Base-by-base conservation (phyloP, 1,284 basidiomycete species). In the Grifola frondosa region DNA sequence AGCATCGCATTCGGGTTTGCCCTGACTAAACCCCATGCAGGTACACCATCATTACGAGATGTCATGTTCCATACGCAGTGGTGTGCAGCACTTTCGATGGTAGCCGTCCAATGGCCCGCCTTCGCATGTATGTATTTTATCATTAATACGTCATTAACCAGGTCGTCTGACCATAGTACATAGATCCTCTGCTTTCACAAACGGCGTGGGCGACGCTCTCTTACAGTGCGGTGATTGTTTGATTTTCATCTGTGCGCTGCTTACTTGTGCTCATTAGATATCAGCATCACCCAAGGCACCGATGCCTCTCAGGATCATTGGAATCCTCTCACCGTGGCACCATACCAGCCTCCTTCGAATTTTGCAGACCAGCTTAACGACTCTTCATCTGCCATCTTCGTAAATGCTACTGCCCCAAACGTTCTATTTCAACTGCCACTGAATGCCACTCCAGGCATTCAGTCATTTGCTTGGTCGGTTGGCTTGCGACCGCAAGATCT, bases 1-100 rank as follows among this genome's bases (percentile, higher is more conserved):
- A n/a, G n/a, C n/a, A n/a, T n/a, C n/a, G n/a, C n/a, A n/a, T n/a
- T n/a, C n/a, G n/a, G n/a, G n/a, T n/a, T n/a, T n/a, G n/a, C n/a
- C n/a, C n/a, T n/a, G n/a, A n/a, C n/a, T n/a, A n/a, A n/a, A n/a
- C n/a, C n/a, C n/a, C n/a, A 40, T 45, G 21, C 34, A 92, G 92
- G 88, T 50, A 97, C 96, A 0, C 95, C 96, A 1, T 92, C 92
- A 5, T 74, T 95, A 68, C 78, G 94, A 49, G 96, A 99, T 64
- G 80, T 99, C 46, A 78, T 97, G 39, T 88, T 91, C 59, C 92
- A 96, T 59, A 88, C 93, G 0, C 94, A 97, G 57, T 98, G 87
- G 84, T 88, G 86, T 61, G 77, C 88, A 20, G 78, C 84, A 35
- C 70, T 98, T 17, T 84, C 84, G 20, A 96, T 97, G 89, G 81